Base-by-base conservation (phyloP, 2,329 filamentous ascomycete genomes). In the Mollisiaceae sp. region DNA sequence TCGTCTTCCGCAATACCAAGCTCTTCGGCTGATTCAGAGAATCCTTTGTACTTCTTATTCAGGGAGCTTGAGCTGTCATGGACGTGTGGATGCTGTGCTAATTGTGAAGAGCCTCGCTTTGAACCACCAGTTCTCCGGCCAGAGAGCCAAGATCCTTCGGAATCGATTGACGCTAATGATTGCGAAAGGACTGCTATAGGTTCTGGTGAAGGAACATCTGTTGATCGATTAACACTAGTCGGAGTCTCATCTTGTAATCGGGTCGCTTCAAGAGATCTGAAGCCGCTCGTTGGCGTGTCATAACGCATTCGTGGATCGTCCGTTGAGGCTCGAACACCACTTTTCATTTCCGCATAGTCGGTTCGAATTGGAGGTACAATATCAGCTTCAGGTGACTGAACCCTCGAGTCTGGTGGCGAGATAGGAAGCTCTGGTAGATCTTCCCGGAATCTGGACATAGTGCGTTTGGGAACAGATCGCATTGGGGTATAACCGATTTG, bases 81-180 rank as follows among this genome's bases (percentile, higher is more conserved):
- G 32, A 79, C 65, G 70, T 78, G 71, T 69, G 73, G 22, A 65
- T 73, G 55, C 68, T 82, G 73, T 75, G 87, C 77, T 35, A 54
- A 54, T 75, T 82, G 76, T 63, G 82, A 74, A 69, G 82, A 82
- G 36, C 79, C 77, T 69, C 82, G 78, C 73, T 81, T 82, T 70
- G 82, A 84, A 59, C 78, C 79, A 69, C 78, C 79, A 69, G 80
- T 63, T 70, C 79, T 78, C 64, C 89, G 89, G 18, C 94, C 93
- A 3, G 93, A 95, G 54, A 99, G 88, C 95, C 95, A 99, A 0
- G 94, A 97, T 4, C 87, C 95, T 80, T 99, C 95, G 0, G 94
- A 97, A 75, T 97, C 95, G 65, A 98, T 92, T 0, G 94, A 97
- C 1, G 93, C 95, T 20, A 98, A 83, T 0, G 94, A 98, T 77